Evolutionary conservation across 2,329 filamentous ascomycete species (phyloP).

Genomic region (Fusarium continuum): DNA sequence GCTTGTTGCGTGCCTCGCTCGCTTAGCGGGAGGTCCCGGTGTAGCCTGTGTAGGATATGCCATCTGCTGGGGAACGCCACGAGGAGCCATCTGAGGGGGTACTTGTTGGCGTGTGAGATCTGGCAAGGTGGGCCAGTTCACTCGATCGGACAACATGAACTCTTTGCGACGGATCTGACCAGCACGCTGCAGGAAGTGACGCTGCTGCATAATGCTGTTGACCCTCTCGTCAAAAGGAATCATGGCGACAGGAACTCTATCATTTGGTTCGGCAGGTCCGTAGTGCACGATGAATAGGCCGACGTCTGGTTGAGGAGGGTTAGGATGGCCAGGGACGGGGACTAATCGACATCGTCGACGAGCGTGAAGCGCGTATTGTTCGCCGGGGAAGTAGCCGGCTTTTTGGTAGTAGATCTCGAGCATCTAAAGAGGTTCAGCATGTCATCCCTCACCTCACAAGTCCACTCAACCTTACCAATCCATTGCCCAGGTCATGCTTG

Average conservation of each 20-base stretch:
- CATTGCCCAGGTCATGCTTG: slow-evolving; percentile 74
- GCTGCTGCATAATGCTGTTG: slow-evolving; percentile 68
- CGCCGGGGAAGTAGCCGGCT: slow-evolving; percentile 80
- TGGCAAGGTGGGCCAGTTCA: slow-evolving; percentile 88
- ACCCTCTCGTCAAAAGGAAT: slow-evolving; percentile 71
- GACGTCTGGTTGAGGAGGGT: slow-evolving; percentile 76
- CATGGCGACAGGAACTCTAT: slow-evolving; percentile 74
- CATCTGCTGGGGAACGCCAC: slow-evolving; percentile 67
- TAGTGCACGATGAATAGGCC: slow-evolving; percentile 94
- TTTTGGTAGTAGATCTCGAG: slow-evolving; percentile 90
- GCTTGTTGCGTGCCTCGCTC: slow-evolving; percentile 57
- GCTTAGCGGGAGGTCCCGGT: slow-evolving; percentile 64
- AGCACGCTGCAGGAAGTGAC: slow-evolving; percentile 73
- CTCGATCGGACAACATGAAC: slow-evolving; percentile 90
- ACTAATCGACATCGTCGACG: slow-evolving; percentile 87
- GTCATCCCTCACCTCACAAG: neutral
- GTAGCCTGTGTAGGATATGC: slow-evolving; percentile 66
- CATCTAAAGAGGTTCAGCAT: slow-evolving; percentile 61
- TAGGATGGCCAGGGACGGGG: slow-evolving; percentile 74
- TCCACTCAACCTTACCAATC: slow-evolving; percentile 56
- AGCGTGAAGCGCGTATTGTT: slow-evolving; percentile 78
- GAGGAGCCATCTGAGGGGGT: slow-evolving; percentile 56
- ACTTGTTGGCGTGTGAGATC: slow-evolving; percentile 61
- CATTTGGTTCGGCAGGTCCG: slow-evolving; percentile 75
- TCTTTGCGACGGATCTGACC: slow-evolving; percentile 89